A percentile compares a stretch with the other conserved stretches of the same genome.
These are phyloP conservation scores for Sequoia sempervirens DNA, from an alignment of 75 land plant genomes.

Conservation along the genomic window DNA sequence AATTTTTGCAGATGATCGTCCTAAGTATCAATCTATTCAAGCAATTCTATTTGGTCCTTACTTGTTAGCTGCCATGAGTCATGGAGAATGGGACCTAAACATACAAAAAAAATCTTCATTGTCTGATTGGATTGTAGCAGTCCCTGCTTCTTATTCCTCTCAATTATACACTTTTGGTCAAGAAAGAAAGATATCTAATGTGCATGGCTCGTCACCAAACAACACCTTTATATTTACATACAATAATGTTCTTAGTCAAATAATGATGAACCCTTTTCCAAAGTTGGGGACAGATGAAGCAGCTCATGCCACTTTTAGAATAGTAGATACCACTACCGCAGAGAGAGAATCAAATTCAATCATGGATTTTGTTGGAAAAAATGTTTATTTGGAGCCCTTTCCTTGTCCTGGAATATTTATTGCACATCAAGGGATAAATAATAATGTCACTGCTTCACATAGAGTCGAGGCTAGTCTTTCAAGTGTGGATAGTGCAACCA, in stretches of 20 bases:
- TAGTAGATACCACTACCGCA: slow-evolving; percentile 12
- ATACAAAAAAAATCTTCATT: slow-evolving; percentile 6
- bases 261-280: slow-evolving; percentile 33
- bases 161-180: slow-evolving; percentile 35
- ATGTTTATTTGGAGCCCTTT: slow-evolving; percentile 66
- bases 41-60: slow-evolving; percentile 84
- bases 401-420: slow-evolving; percentile 67
- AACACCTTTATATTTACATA: slow-evolving; percentile 20
- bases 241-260: slow-evolving; percentile 8
- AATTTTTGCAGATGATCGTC: slow-evolving; percentile 64
- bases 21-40: slow-evolving; percentile 47
- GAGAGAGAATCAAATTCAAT: background rate
- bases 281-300: slow-evolving; percentile 30
- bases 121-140: slow-evolving; percentile 35
- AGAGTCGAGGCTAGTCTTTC: background rate
- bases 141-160: slow-evolving; percentile 36
- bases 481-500: slow-evolving; percentile 1
- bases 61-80: slow-evolving; percentile 63
- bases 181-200: slow-evolving; percentile 2
- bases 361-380: slow-evolving; percentile 24
- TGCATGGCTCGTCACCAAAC: background rate
- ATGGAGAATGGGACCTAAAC: slow-evolving; percentile 56
- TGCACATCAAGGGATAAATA: slow-evolving; percentile 30
- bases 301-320: slow-evolving; percentile 53
- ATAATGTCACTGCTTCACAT: slow-evolving; percentile 15